phyloP scores from a whole-genome alignment of 768 basidiomycete species.

The Mycena rosella region DNA sequence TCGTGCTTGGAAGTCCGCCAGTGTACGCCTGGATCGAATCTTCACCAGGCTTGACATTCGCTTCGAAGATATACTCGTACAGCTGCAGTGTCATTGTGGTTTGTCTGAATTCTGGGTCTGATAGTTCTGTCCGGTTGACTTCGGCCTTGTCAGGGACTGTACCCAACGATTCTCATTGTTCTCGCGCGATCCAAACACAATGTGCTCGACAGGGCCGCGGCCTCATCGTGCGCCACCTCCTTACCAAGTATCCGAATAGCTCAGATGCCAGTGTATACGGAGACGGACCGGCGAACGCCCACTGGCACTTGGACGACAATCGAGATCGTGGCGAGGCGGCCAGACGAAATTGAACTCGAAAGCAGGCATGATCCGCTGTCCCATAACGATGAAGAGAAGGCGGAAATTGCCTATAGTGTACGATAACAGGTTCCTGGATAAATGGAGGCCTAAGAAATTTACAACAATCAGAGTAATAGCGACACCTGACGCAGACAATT shows the following conservation, averaged over 20 bases:
- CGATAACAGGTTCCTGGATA: no score
- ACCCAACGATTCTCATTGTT: slow-evolving; percentile 24
- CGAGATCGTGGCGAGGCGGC: no score
- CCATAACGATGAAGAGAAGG: no score
- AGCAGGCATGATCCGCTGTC: no score
- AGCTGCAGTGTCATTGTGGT: slow-evolving; percentile 23
- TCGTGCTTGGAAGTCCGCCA: background rate
- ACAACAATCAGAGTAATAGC: no score
- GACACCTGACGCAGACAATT: no score
- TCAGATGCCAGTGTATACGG: no score
- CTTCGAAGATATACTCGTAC: slow-evolving; percentile 10
- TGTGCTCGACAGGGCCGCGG: slow-evolving; percentile 8
- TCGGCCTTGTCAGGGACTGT: slow-evolving; percentile 4
- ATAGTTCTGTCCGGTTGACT: background rate
- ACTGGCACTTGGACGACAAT: no score
- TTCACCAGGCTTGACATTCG: background rate
- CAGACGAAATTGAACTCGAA: no score
- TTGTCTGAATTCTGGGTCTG: background rate
- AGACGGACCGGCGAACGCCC: no score
- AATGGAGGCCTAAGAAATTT: no score
- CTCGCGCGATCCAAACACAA: slow-evolving; percentile 26
- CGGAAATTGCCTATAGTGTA: no score
- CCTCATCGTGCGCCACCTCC: slow-evolving; percentile 3
- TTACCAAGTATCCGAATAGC: background rate
- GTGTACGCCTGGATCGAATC: background rate